These are phyloP conservation scores for Xylariales sp. DNA, from an alignment of 2,329 filamentous ascomycete species.

Conservation along the genomic window DNA sequence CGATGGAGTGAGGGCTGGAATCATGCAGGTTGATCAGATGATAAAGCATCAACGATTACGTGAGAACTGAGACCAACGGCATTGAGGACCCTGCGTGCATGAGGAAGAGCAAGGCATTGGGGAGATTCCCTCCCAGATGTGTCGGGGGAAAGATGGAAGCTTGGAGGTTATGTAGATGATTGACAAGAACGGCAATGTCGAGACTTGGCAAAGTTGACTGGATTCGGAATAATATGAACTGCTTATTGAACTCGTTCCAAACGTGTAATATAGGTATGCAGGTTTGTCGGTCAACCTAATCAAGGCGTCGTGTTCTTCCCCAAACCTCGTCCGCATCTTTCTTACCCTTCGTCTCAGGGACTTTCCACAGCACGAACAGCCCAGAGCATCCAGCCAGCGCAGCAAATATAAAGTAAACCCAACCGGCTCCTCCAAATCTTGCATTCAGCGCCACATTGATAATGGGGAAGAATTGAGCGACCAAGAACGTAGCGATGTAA, in stretches of 20 bases:
- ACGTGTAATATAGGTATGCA: too few relatives aligned
- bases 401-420: conserved; percentile 90
- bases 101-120: too few relatives aligned
- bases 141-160: too few relatives aligned
- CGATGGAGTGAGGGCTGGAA: conserved; percentile 72
- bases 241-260: too few relatives aligned
- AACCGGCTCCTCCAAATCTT: conserved; percentile 63
- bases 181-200: too few relatives aligned
- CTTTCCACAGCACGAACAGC: conserved; percentile 65
- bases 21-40: conserved; percentile 56
- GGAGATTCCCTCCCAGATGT: too few relatives aligned
- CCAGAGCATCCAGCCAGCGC: conserved; percentile 64
- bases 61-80: conserved; percentile 1
- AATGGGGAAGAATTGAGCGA: conserved; percentile 92
- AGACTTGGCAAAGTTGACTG: too few relatives aligned
- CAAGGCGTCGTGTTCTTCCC: conserved; percentile 58
- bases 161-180: too few relatives aligned
- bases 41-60: conserved; percentile 38
- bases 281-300: too few relatives aligned
- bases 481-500: conserved; percentile 85
- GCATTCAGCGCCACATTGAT: conserved; percentile 69
- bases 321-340: conserved; percentile 85
- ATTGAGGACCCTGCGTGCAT: too few relatives aligned
- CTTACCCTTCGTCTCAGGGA: conserved; percentile 88
- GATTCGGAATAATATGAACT: too few relatives aligned